These are phyloP conservation scores for Pholiota molesta DNA, from an alignment of 768 basidiomycete genomes.

Conservation along the genomic window DNA sequence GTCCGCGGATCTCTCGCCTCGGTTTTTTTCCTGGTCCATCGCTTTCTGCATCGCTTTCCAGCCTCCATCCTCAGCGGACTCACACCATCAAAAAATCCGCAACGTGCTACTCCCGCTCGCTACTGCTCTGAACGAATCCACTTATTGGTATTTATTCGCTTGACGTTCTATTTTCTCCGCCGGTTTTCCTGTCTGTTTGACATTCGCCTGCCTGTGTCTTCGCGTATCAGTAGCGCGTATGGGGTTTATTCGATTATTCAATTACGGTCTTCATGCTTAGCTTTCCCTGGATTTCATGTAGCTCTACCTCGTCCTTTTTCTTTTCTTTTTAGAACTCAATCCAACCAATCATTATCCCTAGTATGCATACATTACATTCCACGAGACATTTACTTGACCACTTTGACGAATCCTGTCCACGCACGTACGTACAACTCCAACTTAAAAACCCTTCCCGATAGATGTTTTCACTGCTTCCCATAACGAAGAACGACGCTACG, in stretches of 20 bases:
- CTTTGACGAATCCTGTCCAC: background rate
- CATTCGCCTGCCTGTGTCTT: too few relatives aligned
- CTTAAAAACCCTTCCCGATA: background rate
- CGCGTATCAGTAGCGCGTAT: too few relatives aligned
- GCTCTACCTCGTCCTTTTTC: background rate
- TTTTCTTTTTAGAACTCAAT: background rate
- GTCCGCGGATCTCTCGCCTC: background rate
- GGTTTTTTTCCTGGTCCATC: background rate
- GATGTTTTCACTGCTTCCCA: background rate
- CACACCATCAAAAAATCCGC: background rate
- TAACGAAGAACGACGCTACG: background rate
- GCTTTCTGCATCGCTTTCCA: background rate
- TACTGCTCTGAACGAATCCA: background rate
- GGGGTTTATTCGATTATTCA: too few relatives aligned
- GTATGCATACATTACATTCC: background rate
- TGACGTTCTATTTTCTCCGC: background rate
- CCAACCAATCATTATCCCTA: background rate
- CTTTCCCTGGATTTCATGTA: background rate
- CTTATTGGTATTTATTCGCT: constrained; percentile 1
- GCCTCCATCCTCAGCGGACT: background rate
- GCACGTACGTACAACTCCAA: background rate
- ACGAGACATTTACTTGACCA: background rate
- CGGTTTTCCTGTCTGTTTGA: background rate
- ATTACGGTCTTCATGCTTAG: background rate
- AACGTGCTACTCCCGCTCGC: background rate